These are phyloP conservation scores for Candida adriatica DNA, from an alignment of 805 yeast species.

Conservation along the genomic window DNA sequence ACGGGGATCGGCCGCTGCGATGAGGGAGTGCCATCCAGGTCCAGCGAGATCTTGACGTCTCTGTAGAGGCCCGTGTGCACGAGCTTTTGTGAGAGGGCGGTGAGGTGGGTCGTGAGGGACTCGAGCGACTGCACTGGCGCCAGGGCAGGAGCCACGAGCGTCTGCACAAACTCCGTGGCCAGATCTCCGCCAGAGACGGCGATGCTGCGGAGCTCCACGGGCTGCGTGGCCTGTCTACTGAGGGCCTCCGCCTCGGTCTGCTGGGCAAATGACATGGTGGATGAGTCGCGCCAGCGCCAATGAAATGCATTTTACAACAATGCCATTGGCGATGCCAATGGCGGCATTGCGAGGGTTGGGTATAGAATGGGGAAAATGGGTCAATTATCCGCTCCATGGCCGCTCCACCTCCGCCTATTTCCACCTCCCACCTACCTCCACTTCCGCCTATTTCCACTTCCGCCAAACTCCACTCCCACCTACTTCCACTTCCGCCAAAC, in stretches of 20 bases:
- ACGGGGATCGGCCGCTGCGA: slow-evolving; percentile 32
- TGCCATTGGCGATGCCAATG: too few relatives aligned
- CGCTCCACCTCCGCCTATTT: too few relatives aligned
- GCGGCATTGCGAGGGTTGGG: too few relatives aligned
- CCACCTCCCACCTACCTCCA: too few relatives aligned
- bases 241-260: slow-evolving; percentile 5
- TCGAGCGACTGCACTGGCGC: slow-evolving; percentile 30
- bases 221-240: slow-evolving; percentile 16
- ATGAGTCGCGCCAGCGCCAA: too few relatives aligned
- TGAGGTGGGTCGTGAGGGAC: slow-evolving; percentile 31
- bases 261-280: too few relatives aligned
- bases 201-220: slow-evolving; percentile 14
- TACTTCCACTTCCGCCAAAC: too few relatives aligned
- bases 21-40: slow-evolving; percentile 27
- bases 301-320: too few relatives aligned
- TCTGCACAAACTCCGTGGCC: slow-evolving; percentile 38
- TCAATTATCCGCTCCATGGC: too few relatives aligned
- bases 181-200: slow-evolving; percentile 26
- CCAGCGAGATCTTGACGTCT: slow-evolving; percentile 33
- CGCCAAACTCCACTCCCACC: too few relatives aligned
- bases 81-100: slow-evolving; percentile 29
- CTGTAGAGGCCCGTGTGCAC: slow-evolving; percentile 39
- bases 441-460: too few relatives aligned
- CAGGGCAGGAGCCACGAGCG: slow-evolving; percentile 38
- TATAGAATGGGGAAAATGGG: too few relatives aligned